Conservation (phyloP, 1,284 basidiomycete genomes). For the Papiliotrema terrestris region DNA sequence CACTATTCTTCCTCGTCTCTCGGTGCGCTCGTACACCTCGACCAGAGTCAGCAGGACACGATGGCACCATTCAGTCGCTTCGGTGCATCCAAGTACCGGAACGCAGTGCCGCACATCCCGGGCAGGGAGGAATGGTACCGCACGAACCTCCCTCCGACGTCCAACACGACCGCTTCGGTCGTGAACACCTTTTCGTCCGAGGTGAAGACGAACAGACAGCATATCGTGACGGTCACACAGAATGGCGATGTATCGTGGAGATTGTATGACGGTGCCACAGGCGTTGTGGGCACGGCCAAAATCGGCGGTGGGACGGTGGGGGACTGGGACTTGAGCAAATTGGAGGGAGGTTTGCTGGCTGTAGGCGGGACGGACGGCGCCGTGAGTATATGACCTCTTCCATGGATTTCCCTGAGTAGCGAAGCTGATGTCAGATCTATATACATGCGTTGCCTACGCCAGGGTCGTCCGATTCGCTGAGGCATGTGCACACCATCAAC, state of each 20-base stretch:
- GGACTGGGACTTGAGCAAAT: constrained; percentile 39
- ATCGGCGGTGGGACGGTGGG: constrained; percentile 30
- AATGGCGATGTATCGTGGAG: constrained; percentile 32
- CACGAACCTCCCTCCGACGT: constrained; percentile 15
- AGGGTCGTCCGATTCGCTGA: background rate
- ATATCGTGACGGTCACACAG: constrained; percentile 31
- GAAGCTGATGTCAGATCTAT: constrained; percentile 9
- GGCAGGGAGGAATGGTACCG: constrained; percentile 36
- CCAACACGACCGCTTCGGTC: constrained; percentile 13
- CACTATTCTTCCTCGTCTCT: background rate
- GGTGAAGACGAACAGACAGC: constrained; percentile 36
- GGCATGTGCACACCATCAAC: constrained; percentile 11
- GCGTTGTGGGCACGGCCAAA: constrained; percentile 18
- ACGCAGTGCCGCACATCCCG: constrained; percentile 28
- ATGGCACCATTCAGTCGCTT: constrained; percentile 31
- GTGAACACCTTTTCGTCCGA: constrained; percentile 25
- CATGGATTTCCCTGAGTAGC: background rate
- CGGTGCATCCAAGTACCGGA: constrained; percentile 44
- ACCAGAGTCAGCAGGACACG: background rate
- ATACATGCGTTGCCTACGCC: constrained; percentile 16
- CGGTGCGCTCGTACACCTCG: background rate
- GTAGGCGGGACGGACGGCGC: constrained; percentile 21
- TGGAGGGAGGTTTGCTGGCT: constrained; percentile 32
- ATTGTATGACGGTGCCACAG: constrained; percentile 12
- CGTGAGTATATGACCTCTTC: background rate